Base-by-base conservation (phyloP, 164 flowering plant genomes). In the Magnolia sinica region DNA sequence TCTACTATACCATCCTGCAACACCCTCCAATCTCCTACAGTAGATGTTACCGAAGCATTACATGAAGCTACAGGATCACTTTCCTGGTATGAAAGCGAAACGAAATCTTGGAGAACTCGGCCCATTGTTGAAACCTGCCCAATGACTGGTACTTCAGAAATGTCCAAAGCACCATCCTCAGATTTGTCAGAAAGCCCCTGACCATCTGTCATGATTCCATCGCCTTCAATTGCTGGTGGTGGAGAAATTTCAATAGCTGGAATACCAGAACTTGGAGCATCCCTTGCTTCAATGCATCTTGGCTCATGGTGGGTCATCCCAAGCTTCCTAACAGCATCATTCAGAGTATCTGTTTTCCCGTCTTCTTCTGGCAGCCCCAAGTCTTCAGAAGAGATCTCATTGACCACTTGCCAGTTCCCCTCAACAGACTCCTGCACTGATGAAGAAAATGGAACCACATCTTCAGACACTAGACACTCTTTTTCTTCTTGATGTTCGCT, bases 321-420 rank as follows among this genome's bases (percentile, higher is more conserved):
- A 76, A 76, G 50, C 66, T 71, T 51, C 70, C 65, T 72, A 76
- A 22, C 70, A 83, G 70, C 78, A 74, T 65, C 70, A 75, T 74
- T 74, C 18, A 77, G 71, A 75, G 45, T 68, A 27, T 64, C 76
- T 6, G 68, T 64, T 76, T 77, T 74, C 7, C 75, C 88, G 72
- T 64, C 75, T 20, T 59, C 76, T n/a, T 70, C 66, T 75, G 80
- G 70, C 8, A 74, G 52, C 70, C 73, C 74, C n/a, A 77, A 66
- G 74, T 76, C 79, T 72, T 78, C 78, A 19, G 81, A 74, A 78
- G 87, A 75, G 71, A 76, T 68, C 51, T 81, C 86, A 67, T 78
- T 80, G 74, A 81, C 77, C 75, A 82, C 87, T 75, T 79, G 77
- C 73, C 66, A 61, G 18, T 79, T 82, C 27, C 79, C 85, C 50